Evolutionary conservation across 2,329 filamentous ascomycete genomes (phyloP), one percentile per base, ranked within the genome.

Genomic region (Verticillium tricorpus): DNA sequence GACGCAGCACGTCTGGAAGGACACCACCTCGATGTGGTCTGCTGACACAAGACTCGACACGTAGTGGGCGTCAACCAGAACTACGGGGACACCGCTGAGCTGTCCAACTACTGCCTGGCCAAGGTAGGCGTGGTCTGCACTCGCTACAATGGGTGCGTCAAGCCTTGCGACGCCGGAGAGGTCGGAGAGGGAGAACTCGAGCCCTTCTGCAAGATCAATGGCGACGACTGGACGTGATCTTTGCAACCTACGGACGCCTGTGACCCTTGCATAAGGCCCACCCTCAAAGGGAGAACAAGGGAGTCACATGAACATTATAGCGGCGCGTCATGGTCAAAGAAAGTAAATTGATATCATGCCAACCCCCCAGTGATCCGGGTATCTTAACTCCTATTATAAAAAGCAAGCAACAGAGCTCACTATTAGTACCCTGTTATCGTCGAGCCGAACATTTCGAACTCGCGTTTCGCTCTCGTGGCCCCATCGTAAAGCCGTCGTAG

Each of bases 61-160:
- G 2, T 17, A 61, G 76, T 72, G 14, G 78, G 77, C 32, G 78
- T 77, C 64, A 77, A 77, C 69, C 65, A 67, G 58, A 74, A 77
- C 67, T 75, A 72, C 59, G 74, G 73, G 8, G 72, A 75, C 58
- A 70, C 68, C 6, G 73, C 72, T 8, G 73, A 69, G 1, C 66
- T 73, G 8, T 65, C 52, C 1, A 68, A 70, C 45, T 67, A 69
- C 60, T 74, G 68, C 62, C 19, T 61, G 17, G 60, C 60, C 39
- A 61, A 61, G 40, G 37, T 61, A 9, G 56, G 60, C 19, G 60
- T 61, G 19, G 57, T 61, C 15, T 61, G 60, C 39, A 54, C 55
- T 6, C 60, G 60, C 15, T 61, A 61, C 32, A 34, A 52, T 7
- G 60, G 60, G 1, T 61, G 60, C n/a, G 60, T 58, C 28, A 61